These are phyloP conservation scores for Bryoerythrophyllum caledonicum DNA, from an alignment of 225 moss, liverwort and hornwort genomes.

Conservation along the genomic window DNA sequence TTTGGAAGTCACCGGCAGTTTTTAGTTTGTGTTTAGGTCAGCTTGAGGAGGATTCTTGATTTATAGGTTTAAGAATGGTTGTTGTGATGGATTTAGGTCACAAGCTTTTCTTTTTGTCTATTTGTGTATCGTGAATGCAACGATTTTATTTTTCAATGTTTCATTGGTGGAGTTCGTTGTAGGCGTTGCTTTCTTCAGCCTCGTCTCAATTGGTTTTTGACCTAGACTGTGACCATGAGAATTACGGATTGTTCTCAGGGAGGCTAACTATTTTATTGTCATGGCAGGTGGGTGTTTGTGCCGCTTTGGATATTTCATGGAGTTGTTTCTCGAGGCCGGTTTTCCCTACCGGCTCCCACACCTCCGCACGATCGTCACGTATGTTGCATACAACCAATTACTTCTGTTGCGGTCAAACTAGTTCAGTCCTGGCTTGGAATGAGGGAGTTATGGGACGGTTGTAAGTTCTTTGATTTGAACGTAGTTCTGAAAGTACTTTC, in stretches of 20 bases:
- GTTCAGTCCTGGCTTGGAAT: not conserved
- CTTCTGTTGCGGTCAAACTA: not conserved
- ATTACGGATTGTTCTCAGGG: not conserved
- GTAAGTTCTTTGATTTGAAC: not conserved
- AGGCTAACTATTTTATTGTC: slow-evolving; percentile 14
- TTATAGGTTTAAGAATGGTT: not conserved
- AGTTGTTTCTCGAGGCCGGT: slow-evolving; percentile 81
- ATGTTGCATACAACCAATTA: slow-evolving; percentile 12
- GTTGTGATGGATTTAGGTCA: not conserved
- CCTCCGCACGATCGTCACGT: slow-evolving; percentile 99
- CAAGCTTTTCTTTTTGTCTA: not conserved
- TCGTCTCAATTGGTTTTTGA: slow-evolving; percentile 10
- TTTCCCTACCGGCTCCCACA: slow-evolving; percentile 93
- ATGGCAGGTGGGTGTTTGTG: slow-evolving; percentile 86
- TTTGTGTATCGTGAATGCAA: not conserved
- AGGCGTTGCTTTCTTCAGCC: not conserved
- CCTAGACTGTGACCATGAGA: slow-evolving; percentile 12
- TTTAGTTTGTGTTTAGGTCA: slow-evolving; percentile 18
- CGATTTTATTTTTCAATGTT: not conserved
- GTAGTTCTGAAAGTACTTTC: no score
- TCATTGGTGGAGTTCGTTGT: not conserved
- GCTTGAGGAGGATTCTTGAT: not conserved
- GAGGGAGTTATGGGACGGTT: not conserved
- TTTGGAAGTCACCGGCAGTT: not conserved
- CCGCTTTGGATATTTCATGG: slow-evolving; percentile 96